Evolutionary conservation across 306 rosid genomes (phyloP).

Genomic region (Dalbergia cochinchinensis): DNA sequence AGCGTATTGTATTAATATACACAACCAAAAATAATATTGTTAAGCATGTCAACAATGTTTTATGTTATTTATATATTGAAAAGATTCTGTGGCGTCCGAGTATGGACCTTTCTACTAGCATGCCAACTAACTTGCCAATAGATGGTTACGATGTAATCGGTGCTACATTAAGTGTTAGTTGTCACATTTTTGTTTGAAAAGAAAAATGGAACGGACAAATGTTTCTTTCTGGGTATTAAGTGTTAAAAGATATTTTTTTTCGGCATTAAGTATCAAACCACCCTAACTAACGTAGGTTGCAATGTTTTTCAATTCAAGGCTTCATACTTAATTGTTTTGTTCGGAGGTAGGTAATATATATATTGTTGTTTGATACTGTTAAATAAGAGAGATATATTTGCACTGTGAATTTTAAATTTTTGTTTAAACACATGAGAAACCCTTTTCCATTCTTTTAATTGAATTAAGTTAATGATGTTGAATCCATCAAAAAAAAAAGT

Average conservation of each 20-base stretch:
- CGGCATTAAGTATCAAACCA: not conserved
- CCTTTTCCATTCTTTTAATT: not conserved
- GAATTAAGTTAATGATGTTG: no score
- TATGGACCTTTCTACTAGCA: not conserved
- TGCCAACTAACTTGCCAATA: not conserved
- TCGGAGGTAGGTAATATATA: no score
- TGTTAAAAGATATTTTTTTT: no score
- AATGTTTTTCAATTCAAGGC: slow-evolving; percentile 1
- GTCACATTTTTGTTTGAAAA: no score
- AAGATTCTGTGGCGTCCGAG: not conserved
- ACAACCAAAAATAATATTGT: not conserved
- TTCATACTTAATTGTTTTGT: not conserved
- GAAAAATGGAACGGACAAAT: no score
- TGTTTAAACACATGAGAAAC: no score
- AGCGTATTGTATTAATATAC: not conserved
- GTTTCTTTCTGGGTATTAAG: not conserved
- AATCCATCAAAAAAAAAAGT: no score
- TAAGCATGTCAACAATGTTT: not conserved
- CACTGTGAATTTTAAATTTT: not conserved
- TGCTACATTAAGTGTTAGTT: no score
- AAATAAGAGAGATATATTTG: no score
- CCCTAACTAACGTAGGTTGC: slow-evolving; percentile 1
- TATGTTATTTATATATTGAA: no score
- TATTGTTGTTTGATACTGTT: not conserved
- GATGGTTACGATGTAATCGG: not conserved